Conservation (phyloP, 2,329 filamentous ascomycete genomes). For the Apiospora saccharicola region DNA sequence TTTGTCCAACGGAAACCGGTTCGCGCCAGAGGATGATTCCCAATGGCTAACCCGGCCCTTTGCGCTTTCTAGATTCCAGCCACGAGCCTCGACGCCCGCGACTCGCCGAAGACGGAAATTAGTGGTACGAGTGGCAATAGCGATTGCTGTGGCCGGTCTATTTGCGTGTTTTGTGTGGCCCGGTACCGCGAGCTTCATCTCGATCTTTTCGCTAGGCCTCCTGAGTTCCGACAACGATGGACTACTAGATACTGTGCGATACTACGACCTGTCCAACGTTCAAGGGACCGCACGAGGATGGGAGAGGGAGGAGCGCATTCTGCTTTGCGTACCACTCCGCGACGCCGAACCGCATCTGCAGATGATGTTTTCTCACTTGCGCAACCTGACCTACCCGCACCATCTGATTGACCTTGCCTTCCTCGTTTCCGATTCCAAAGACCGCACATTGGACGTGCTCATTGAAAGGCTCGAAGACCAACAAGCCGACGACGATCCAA, state of each 20-base stretch:
- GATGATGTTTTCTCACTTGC: conserved; percentile 99
- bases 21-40: conserved; percentile 9
- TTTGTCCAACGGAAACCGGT: conserved; percentile 52
- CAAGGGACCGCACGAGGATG: conserved; percentile 92
- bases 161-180: conserved; percentile 81
- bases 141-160: conserved; percentile 65
- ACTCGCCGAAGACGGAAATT: conserved; percentile 77
- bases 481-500: conserved; percentile 80
- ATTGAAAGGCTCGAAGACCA: conserved; percentile 78
- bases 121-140: conserved; percentile 70
- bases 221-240: conserved; percentile 72
- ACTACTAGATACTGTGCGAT: conserved; percentile 92
- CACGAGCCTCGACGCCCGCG: conserved; percentile 76
- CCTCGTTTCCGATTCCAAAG: conserved; percentile 95
- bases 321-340: conserved; percentile 91
- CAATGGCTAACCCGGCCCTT: conserved; percentile 30
- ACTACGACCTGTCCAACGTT: conserved; percentile 93
- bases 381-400: conserved; percentile 96
- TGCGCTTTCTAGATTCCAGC: conserved; percentile 75
- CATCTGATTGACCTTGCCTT: conserved; percentile 96
- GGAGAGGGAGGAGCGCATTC: conserved; percentile 94
- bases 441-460: conserved; percentile 81
- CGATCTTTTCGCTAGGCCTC: conserved; percentile 72
- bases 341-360: conserved; percentile 90
- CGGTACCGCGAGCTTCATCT: conserved; percentile 66